These are phyloP conservation scores for Trichoderma sp. DNA, from an alignment of 2,329 filamentous ascomycete genomes.

Conservation along the genomic window DNA sequence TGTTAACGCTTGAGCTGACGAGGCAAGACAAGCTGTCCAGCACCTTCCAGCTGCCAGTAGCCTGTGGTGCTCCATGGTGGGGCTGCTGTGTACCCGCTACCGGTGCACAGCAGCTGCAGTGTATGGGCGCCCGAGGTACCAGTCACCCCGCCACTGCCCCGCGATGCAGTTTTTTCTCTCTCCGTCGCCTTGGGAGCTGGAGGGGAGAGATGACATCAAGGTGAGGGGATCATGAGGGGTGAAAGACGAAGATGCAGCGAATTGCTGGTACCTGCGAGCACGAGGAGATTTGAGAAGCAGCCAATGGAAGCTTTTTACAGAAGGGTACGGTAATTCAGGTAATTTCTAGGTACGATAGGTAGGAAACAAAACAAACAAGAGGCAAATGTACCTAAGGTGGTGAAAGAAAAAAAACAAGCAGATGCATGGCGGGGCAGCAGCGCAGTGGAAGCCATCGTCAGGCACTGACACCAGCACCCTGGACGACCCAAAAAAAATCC, in stretches of 20 bases:
- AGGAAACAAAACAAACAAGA: neutral
- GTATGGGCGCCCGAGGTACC: conserved; percentile 3
- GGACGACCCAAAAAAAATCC: neutral
- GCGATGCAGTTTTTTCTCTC: conserved; percentile 27
- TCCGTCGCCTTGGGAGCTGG: conserved; percentile 4
- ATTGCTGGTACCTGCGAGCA: neutral
- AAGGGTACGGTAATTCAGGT: too few species aligned
- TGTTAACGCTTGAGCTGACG: too few species aligned
- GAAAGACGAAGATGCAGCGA: neutral
- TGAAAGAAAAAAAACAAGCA: neutral
- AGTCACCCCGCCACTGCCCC: conserved; percentile 26
- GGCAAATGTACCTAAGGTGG: too few species aligned
- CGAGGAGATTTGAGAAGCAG: neutral
- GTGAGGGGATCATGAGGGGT: neutral
- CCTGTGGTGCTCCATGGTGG: conserved; percentile 14
- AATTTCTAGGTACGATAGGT: too few species aligned
- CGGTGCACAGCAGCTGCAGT: neutral
- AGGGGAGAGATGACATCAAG: conserved; percentile 29
- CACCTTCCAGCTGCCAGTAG: conserved; percentile 25
- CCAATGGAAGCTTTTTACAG: neutral
- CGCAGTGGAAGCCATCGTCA: neutral
- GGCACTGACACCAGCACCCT: neutral
- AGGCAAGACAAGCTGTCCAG: conserved; percentile 11
- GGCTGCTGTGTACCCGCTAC: conserved; percentile 24
- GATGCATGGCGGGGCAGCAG: conserved; percentile 2